Base-by-base conservation (phyloP, 1,284 basidiomycete genomes). In the Cutaneotrichosporon sp. region DNA sequence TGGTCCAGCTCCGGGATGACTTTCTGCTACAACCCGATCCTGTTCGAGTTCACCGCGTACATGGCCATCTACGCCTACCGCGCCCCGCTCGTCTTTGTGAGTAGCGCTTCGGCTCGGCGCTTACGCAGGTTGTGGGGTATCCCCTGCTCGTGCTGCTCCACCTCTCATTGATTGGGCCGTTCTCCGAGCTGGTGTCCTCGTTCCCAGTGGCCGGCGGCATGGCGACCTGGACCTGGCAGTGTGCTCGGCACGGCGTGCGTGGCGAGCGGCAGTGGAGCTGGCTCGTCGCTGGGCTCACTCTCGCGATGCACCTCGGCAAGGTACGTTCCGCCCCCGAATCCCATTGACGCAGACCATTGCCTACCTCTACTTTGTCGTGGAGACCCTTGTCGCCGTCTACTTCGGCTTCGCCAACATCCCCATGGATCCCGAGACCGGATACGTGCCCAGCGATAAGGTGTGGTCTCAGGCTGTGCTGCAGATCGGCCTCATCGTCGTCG, bases 141-240 rank as follows among this genome's bases (percentile, higher is more conserved):
- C 38, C 56, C 56, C 5, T 51, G 4, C 49, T 43, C 38, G 33
- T 13, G 4, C 4, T 58, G 2, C 56, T 58, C 18, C 56, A 58
- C 38, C n/a, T 58, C 16, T 3, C 29, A 27, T 38, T 58, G 34
- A 36, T 58, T 4, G 56, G 56, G 4, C 36, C 38, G 7, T 58
- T 58, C 49, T 14, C 36, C 7, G 56, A 58, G 22, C 38, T 58
- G 9, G 36, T 36, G 2, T 58, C 56, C 2, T 25, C 56, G 7
- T 58, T 43, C 29, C 56, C 49, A 0, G 56, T 58, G 1, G 56
- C 56, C 1, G 49, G 56, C 8, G 49, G 33, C 5, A 50, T 51
- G 38, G 49, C 56, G 14, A 58, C 56, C 4, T 58, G 56, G 56
- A 34, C 56, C 1, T 58, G 56, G 56, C 47, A 38, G 20, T 42